Percentiles rank a stretch among this genome's conserved stretches.
Conservation (phyloP, 2,329 filamentous ascomycete species). For the Boeremia lycopersici region DNA sequence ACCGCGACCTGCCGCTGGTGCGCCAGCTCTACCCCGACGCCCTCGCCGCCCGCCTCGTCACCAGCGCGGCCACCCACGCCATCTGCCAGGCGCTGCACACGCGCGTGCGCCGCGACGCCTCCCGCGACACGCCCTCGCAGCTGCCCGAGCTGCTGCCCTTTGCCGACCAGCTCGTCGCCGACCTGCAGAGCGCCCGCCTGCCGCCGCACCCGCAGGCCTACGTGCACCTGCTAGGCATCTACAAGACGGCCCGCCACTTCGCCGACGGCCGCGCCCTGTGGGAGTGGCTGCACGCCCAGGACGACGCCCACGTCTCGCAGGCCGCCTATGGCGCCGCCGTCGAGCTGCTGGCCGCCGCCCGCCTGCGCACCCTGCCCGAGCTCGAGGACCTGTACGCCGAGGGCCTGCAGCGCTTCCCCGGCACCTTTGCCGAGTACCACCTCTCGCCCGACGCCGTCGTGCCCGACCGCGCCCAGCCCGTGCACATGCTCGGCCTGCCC, state of each 20-base stretch:
- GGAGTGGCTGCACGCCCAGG: constrained; percentile 54
- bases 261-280: constrained; percentile 52
- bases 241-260: constrained; percentile 53
- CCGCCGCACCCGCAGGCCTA: constrained; percentile 48
- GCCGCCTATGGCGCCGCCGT: constrained; percentile 58
- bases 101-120: constrained; percentile 31
- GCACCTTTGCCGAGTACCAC: constrained; percentile 55
- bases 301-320: constrained; percentile 49
- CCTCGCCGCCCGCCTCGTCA: constrained; percentile 17
- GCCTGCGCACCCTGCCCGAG: constrained; percentile 45
- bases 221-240: constrained; percentile 55
- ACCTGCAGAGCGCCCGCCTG: constrained; percentile 46
- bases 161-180: constrained; percentile 47
- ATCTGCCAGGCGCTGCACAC: constrained; percentile 48
- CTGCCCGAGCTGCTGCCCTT: constrained; percentile 32
- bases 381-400: constrained; percentile 54
- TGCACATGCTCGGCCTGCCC: constrained; percentile 45
- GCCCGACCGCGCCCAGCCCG: constrained; percentile 47
- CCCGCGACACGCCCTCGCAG: constrained; percentile 5
- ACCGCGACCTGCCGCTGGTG: constrained; percentile 21
- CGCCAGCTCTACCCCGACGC: constrained; percentile 39
- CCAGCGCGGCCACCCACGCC: constrained; percentile 32
- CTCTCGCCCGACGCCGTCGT: constrained; percentile 55
- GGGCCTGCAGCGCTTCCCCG: constrained; percentile 55
- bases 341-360: constrained; percentile 53